These are phyloP conservation scores for Coprinellus aureogranulatus DNA, from an alignment of 768 basidiomycete species.

Conservation along the genomic window DNA sequence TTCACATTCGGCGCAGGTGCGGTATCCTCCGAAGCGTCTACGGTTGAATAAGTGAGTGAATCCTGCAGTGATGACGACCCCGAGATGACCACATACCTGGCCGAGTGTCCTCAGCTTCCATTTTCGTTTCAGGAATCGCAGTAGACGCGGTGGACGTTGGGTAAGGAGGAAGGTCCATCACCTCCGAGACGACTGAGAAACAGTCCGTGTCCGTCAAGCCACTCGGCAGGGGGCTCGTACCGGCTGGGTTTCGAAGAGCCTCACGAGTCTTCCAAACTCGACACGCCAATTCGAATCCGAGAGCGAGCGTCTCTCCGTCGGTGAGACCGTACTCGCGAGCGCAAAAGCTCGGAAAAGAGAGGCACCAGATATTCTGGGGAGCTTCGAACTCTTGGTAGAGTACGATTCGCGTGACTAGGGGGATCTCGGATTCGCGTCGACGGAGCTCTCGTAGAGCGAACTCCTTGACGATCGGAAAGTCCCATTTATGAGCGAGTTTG, in stretches of 20 bases:
- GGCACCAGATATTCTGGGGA: constrained; percentile 48
- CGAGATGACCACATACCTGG: no score
- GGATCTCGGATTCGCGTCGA: constrained; percentile 18
- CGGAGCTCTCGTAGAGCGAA: constrained; percentile 62
- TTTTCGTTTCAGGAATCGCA: no score
- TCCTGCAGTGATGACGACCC: no score
- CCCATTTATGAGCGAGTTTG: constrained; percentile 54
- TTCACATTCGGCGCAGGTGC: no score
- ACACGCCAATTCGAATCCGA: constrained; percentile 53
- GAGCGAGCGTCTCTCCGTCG: constrained; percentile 48
- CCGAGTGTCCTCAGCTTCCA: no score
- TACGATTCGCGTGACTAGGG: constrained; percentile 30
- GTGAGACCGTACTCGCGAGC: constrained; percentile 48
- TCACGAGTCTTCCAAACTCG: constrained; percentile 53
- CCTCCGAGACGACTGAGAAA: neutral
- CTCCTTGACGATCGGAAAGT: constrained; percentile 52
- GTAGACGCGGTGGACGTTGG: no score
- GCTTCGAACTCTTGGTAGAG: constrained; percentile 54
- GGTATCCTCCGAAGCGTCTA: no score
- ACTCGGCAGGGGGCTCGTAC: constrained; percentile 16
- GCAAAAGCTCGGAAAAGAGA: constrained; percentile 54
- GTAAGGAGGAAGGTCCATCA: no score
- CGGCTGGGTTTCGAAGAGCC: constrained; percentile 30
- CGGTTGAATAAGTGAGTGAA: no score
- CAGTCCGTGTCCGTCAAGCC: constrained; percentile 12